Evolutionary conservation across 1,284 basidiomycete species (phyloP).

Genomic region (Cystobasidiaceae sp.): DNA sequence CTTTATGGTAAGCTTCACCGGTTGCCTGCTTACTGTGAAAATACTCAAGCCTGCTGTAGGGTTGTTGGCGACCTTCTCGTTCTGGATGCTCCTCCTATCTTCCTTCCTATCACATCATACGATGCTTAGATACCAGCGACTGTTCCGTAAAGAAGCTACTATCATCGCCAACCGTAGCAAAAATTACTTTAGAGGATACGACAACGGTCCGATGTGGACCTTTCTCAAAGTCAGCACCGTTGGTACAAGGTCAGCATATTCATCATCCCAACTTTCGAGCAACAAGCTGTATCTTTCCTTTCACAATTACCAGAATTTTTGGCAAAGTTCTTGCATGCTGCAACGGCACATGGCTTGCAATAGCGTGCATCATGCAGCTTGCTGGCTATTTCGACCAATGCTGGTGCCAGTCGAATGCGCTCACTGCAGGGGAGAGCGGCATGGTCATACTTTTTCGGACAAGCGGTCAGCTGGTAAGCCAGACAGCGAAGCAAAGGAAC

Average conservation of each 20-base stretch:
- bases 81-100: background rate
- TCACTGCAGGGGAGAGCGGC: background rate
- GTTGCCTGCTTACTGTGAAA: background rate
- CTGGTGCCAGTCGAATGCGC: background rate
- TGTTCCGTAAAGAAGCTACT: background rate
- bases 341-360: background rate
- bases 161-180: background rate
- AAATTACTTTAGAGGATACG: background rate
- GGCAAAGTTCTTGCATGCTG: background rate
- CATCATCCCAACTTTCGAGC: background rate
- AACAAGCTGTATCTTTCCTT: too few species aligned
- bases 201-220: background rate
- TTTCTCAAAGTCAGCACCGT: background rate
- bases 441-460: background rate
- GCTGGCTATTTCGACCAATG: slow-evolving; percentile 4
- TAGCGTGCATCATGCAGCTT: slow-evolving; percentile 11
- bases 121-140: slow-evolving; percentile 1
- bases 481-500: background rate
- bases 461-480: background rate
- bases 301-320: background rate
- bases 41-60: background rate
- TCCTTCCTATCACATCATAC: background rate
- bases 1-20: background rate
- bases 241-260: background rate
- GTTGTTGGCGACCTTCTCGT: slow-evolving; percentile 2